Base-by-base conservation (phyloP, 305 asterid species). In the Fraxinus baroniana region DNA sequence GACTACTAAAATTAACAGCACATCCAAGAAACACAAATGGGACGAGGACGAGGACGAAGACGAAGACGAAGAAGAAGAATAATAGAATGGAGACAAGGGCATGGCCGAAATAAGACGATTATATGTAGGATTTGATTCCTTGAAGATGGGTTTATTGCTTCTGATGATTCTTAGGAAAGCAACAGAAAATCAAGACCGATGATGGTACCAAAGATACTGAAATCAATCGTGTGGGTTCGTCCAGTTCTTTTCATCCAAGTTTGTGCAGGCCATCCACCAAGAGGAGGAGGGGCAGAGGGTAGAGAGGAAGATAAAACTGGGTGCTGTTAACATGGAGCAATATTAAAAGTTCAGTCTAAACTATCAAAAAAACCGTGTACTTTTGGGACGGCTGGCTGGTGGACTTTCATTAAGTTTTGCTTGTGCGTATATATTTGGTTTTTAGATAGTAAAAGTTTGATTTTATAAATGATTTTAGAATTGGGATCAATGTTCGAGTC, bases 251-350 rank as follows among this genome's bases (percentile, higher is more conserved):
- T 66, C 85, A 87, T 89, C 87, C 85, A 81, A 84, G 83, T 85
- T 87, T 86, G 88, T 87, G 89, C 90, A 87, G 90, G 86, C 86
- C 89, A 80, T 44, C 83, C 81, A 74, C 81, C 85, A 84, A 70
- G 76, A 83, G 49, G 8, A 66, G 78, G 81, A 55, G 84, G 80
- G 30, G 82, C 55, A 3, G n/a, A 44, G 55, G 55, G 17, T 77
- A 84, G 78, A 81, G 79, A 72, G 86, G 64, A 62, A 32, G 81
- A 32, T n/a, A 81, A 10, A 85, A 86, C 90, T 83, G 93, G 93
- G 86, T 88, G 98, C 92, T 91, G 94, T 90, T 89, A 95, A 92
- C 94, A 89, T 81, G 90, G 93, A 86, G 87, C 94, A 90, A 92
- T 87, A 87, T 86, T 88, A 87, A 88, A 93, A 85, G 88, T 77